Evolutionary conservation across 1,284 basidiomycete species (phyloP).

Genomic region (Porogramme epimiltina): DNA sequence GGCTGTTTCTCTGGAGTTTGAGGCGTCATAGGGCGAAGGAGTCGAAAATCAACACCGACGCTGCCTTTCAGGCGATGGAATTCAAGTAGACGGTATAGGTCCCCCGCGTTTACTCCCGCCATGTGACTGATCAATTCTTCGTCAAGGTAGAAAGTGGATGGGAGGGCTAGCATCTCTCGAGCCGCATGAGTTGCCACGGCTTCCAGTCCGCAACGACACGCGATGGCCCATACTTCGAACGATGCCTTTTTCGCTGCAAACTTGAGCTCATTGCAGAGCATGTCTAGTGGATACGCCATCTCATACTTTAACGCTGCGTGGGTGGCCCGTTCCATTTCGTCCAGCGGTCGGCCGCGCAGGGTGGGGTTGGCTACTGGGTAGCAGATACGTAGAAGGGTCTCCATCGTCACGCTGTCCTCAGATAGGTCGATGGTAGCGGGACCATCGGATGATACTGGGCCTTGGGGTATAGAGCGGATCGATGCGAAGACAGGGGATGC

Average conservation of each 20-base stretch:
- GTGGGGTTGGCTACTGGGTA: conserved; percentile 18
- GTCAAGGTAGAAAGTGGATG: no score
- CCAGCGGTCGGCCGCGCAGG: background rate
- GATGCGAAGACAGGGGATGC: conserved; percentile 23
- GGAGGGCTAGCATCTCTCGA: background rate
- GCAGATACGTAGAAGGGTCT: conserved; percentile 16
- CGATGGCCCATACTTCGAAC: background rate
- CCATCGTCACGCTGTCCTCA: conserved; percentile 5
- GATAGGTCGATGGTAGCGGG: conserved; percentile 19
- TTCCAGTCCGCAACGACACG: background rate
- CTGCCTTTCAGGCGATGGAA: background rate
- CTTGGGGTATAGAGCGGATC: conserved; percentile 21
- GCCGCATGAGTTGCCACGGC: background rate
- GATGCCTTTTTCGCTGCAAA: background rate
- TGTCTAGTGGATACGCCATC: background rate
- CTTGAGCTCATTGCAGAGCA: background rate
- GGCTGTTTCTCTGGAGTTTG: background rate
- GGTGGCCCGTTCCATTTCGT: conserved; percentile 6
- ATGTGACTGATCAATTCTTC: background rate
- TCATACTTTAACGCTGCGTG: conserved; percentile 1
- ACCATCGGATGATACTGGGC: background rate
- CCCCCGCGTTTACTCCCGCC: background rate
- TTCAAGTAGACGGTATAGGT: conserved; percentile 4
- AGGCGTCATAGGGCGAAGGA: background rate
- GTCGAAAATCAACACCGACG: background rate